Conservation (phyloP, 129 eudicot species). For the Saussurea involucrata region DNA sequence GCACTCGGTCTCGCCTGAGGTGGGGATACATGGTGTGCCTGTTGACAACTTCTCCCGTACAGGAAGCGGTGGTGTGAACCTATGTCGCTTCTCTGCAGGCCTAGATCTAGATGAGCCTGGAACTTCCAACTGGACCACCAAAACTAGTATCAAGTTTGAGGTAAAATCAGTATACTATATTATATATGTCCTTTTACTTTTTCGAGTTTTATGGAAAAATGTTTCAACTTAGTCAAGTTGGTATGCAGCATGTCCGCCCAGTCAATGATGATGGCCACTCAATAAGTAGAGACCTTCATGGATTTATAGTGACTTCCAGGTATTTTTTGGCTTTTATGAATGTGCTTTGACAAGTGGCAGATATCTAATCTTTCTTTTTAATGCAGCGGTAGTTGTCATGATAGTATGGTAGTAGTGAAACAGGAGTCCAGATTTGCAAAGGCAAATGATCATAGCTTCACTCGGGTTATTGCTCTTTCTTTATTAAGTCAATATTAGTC, state of each 20-base stretch:
- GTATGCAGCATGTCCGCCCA: slow-evolving; percentile 83
- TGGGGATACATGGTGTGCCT: slow-evolving; percentile 85
- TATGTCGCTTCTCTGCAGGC: slow-evolving; percentile 77
- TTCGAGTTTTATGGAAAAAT: neutral
- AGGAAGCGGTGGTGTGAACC: slow-evolving; percentile 84
- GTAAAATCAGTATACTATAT: slow-evolving; percentile 24
- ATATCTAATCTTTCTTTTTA: slow-evolving; percentile 7
- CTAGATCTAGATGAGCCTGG: slow-evolving; percentile 80
- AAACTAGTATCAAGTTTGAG: slow-evolving; percentile 89
- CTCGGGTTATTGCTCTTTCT: slow-evolving; percentile 47
- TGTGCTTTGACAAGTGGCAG: neutral
- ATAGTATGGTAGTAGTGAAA: slow-evolving; percentile 82
- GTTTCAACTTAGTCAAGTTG: slow-evolving; percentile 7
- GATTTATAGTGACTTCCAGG: slow-evolving; percentile 95
- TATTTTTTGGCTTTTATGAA: slow-evolving; percentile 22
- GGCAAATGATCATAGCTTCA: slow-evolving; percentile 72
- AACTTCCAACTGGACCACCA: slow-evolving; percentile 82
- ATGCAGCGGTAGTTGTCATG: slow-evolving; percentile 80
- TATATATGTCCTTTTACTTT: neutral
- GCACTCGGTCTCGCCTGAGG: slow-evolving; percentile 90
- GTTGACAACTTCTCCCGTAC: slow-evolving; percentile 77
- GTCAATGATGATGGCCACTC: slow-evolving; percentile 78
- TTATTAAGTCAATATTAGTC: slow-evolving; percentile 2
- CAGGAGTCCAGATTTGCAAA: slow-evolving; percentile 90
- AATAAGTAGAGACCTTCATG: slow-evolving; percentile 82